A percentile compares a stretch with the other conserved stretches of the same genome.
phyloP scores from a whole-genome alignment of 2,329 filamentous ascomycete species.

The Phoma sp. region DNA sequence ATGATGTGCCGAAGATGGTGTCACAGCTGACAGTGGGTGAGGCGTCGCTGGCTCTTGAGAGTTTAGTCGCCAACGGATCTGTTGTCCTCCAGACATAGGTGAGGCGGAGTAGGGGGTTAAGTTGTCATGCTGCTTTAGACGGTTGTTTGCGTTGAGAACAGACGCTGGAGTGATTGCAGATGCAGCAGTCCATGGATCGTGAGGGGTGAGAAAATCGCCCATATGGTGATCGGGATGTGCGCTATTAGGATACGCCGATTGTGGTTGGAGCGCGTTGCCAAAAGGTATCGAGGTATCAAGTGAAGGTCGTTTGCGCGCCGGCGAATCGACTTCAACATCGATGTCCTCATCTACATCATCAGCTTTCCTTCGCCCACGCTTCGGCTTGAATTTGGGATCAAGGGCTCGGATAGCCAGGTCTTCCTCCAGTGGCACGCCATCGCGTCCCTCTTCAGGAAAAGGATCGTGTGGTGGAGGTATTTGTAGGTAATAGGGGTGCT shows the following conservation, averaged over 20 bases:
- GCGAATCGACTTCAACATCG: conserved; percentile 52
- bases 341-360: conserved; percentile 63
- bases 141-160: conserved; percentile 44
- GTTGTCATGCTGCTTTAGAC: conserved; percentile 41
- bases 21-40: conserved; percentile 80
- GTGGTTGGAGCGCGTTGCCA: conserved; percentile 46
- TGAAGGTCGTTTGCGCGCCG: conserved; percentile 64
- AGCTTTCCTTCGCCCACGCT: conserved; percentile 66
- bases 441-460: conserved; percentile 69
- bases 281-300: conserved; percentile 59
- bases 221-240: conserved; percentile 62
- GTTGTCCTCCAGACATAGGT: conserved; percentile 49
- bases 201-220: conserved; percentile 49
- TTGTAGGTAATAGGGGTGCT: conserved; percentile 79
- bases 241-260: conserved; percentile 59
- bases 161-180: conserved; percentile 48
- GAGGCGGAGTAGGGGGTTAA: conserved; percentile 51
- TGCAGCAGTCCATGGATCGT: conserved; percentile 55
- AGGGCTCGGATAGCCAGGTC: conserved; percentile 86
- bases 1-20: conserved; percentile 63
- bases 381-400: conserved; percentile 73
- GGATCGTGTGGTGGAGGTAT: conserved; percentile 71
- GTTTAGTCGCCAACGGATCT: conserved; percentile 57
- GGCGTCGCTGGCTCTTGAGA: conserved; percentile 67
- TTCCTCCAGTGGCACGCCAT: conserved; percentile 84